Conservation (phyloP, 192 early-diverging fungal genomes). For the Rhizoclosmatium sp. region DNA sequence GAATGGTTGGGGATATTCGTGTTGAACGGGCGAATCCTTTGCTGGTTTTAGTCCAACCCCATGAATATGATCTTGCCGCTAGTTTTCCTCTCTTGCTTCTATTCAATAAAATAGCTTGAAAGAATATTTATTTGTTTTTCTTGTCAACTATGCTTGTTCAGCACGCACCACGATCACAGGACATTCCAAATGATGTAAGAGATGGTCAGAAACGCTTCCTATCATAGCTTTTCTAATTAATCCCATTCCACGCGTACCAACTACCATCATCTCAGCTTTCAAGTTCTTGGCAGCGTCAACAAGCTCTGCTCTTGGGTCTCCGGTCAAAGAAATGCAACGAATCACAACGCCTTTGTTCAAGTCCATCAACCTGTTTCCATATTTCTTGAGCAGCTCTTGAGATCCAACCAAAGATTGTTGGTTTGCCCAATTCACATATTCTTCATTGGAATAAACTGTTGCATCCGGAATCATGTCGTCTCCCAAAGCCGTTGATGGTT, state of each 20-base stretch:
- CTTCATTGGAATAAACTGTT: background rate
- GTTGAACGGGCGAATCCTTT: background rate
- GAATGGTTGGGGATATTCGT: background rate
- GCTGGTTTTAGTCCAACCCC: background rate
- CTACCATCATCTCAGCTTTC: constrained; percentile 6
- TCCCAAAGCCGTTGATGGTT: background rate
- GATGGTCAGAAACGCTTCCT: background rate
- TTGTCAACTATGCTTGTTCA: background rate
- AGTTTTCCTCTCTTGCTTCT: background rate
- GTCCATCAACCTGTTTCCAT: constrained; percentile 2
- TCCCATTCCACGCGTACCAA: background rate
- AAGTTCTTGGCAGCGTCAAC: background rate
- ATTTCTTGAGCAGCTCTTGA: background rate
- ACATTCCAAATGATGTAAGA: background rate
- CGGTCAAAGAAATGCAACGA: background rate
- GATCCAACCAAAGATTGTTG: background rate
- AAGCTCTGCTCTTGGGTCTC: constrained; percentile 6
- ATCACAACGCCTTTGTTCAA: background rate
- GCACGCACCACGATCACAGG: background rate
- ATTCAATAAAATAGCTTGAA: background rate
- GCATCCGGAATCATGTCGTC: constrained; percentile 2
- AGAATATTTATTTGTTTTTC: background rate
- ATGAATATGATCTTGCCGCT: background rate
- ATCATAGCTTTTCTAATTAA: background rate
- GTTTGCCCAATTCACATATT: background rate